A percentile compares a stretch with the other conserved stretches of the same genome.
Conservation (phyloP, 768 basidiomycete genomes). For the Tubosaeta sp. region DNA sequence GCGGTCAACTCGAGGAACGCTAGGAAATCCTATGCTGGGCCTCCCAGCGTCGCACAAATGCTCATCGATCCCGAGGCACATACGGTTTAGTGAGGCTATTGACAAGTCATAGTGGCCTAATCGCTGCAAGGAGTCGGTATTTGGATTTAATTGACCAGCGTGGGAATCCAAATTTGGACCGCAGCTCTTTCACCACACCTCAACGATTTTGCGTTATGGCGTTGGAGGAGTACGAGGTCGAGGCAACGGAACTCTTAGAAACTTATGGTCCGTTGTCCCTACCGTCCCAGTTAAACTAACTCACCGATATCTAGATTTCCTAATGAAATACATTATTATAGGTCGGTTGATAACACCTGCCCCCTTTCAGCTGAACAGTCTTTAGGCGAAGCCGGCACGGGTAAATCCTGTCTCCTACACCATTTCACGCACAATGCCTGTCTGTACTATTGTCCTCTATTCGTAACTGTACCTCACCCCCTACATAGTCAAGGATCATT, state of each 20-base stretch:
- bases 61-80: too few species aligned
- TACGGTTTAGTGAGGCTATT: too few species aligned
- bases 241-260: slow-evolving; percentile 90
- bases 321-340: slow-evolving; percentile 98
- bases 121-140: too few species aligned
- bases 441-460: slow-evolving; percentile 40
- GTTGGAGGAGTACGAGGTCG: slow-evolving; percentile 64
- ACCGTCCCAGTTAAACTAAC: slow-evolving; percentile 3
- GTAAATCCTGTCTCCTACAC: slow-evolving; percentile 95
- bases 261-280: slow-evolving; percentile 68
- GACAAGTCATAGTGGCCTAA: background rate
- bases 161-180: slow-evolving; percentile 17
- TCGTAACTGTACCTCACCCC: slow-evolving; percentile 5
- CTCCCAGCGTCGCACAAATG: background rate
- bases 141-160: too few species aligned
- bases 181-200: slow-evolving; percentile 1
- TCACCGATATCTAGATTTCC: slow-evolving; percentile 66
- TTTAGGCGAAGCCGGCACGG: slow-evolving; percentile 91
- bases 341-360: slow-evolving; percentile 44
- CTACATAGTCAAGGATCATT: slow-evolving; percentile 85
- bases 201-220: slow-evolving; percentile 38
- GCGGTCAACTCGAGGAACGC: background rate
- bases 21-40: background rate
- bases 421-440: slow-evolving; percentile 96
- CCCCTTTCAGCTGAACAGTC: slow-evolving; percentile 4